These are phyloP conservation scores for Penicillium daleae DNA, from an alignment of 495 filamentous ascomycete species.

Conservation along the genomic window DNA sequence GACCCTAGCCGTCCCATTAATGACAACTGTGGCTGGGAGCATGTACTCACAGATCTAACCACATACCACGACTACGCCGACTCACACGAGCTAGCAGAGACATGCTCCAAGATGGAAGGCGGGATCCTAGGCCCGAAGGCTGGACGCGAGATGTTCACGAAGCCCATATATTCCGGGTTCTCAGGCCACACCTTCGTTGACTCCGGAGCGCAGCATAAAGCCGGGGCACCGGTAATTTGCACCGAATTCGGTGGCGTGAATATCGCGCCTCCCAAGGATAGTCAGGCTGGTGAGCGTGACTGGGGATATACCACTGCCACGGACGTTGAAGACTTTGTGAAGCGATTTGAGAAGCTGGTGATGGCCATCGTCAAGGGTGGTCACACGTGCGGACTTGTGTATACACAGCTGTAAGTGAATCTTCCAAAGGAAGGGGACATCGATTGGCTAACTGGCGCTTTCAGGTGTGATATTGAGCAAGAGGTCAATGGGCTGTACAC, in stretches of 20 bases:
- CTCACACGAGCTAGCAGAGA: slow-evolving; percentile 46
- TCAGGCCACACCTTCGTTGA: slow-evolving; percentile 37
- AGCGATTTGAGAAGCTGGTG: slow-evolving; percentile 38
- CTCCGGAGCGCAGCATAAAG: slow-evolving; percentile 45
- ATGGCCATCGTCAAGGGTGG: slow-evolving; percentile 43
- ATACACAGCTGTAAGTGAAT: slow-evolving; percentile 42
- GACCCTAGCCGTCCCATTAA: slow-evolving; percentile 63
- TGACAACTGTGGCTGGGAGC: slow-evolving; percentile 69
- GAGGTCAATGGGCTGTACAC: slow-evolving; percentile 47
- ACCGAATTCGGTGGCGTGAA: slow-evolving; percentile 65
- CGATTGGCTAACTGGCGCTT: slow-evolving; percentile 5
- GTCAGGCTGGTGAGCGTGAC: slow-evolving; percentile 32
- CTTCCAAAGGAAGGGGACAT: too few relatives aligned
- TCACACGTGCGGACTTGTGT: slow-evolving; percentile 42
- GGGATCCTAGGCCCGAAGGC: slow-evolving; percentile 51
- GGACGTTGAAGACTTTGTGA: slow-evolving; percentile 38
- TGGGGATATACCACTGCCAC: slow-evolving; percentile 47
- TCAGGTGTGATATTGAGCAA: slow-evolving; percentile 44
- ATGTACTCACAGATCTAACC: slow-evolving; percentile 59
- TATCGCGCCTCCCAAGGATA: slow-evolving; percentile 49
- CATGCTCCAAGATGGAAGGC: slow-evolving; percentile 46
- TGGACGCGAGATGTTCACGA: slow-evolving; percentile 53
- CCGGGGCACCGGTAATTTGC: slow-evolving; percentile 59
- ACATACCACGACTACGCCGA: slow-evolving; percentile 67
- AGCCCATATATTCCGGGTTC: slow-evolving; percentile 36